Base-by-base conservation (phyloP, 2,329 filamentous ascomycete genomes). In the Xylaria sp. region DNA sequence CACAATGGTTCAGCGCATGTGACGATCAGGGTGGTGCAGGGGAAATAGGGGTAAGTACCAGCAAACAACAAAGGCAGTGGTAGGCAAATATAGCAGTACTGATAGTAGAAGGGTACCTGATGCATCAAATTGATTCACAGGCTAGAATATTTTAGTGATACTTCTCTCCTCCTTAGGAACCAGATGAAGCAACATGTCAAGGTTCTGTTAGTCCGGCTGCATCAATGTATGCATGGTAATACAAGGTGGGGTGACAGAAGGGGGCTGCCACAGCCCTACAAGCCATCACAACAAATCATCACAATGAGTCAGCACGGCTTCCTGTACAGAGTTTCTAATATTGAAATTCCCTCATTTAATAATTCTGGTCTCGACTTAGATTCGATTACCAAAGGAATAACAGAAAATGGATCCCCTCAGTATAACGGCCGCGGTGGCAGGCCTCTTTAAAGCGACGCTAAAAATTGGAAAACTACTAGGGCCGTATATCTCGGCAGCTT, bases 351-450 rank as follows among this genome's bases (percentile, higher is more conserved):
- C n/a, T n/a, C n/a, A n/a, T n/a, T n/a, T n/a, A n/a, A n/a, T n/a
- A n/a, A n/a, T n/a, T n/a, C n/a, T n/a, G n/a, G n/a, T n/a, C n/a
- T n/a, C n/a, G n/a, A n/a, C n/a, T n/a, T n/a, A n/a, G n/a, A n/a
- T n/a, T n/a, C n/a, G n/a, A n/a, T n/a, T n/a, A n/a, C n/a, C n/a
- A n/a, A n/a, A n/a, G 28, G 28, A 5, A 31, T 31, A 5, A 31
- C 19, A 23, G 7, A 2, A 17, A 25, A 60, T 60, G 58, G 58
- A 56, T 12, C 43, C 51, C n/a, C 58, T 60, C 25, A 60, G 58
- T 43, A 51, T 56, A 9, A 35, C 25, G 14, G 51, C 58, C 33
- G 17, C 58, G 3, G 58, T 60, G 9, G 58, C 45, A 2, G 58
- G 58, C 23, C 51, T 60, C 35, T 45, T 60, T 9, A 55, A 33